phyloP scores from a whole-genome alignment of 1,139 yeast species.

The Fermentozyma sake region DNA sequence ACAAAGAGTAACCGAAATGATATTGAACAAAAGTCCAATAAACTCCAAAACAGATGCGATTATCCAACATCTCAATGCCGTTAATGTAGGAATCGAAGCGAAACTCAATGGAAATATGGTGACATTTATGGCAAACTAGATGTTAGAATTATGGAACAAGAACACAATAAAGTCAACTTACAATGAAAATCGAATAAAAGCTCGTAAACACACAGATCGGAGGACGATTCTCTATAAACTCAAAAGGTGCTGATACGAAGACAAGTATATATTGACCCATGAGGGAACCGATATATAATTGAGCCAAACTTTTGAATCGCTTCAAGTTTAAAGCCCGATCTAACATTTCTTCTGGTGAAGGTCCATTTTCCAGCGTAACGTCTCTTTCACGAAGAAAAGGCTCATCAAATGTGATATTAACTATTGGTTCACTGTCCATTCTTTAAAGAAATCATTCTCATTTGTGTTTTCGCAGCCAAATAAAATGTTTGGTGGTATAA shows the following conservation, averaged over 20 bases:
- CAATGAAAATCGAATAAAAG: slow-evolving; percentile 25
- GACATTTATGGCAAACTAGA: slow-evolving; percentile 22
- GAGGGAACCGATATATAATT: slow-evolving; percentile 26
- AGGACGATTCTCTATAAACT: slow-evolving; percentile 40
- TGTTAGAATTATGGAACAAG: too few species aligned
- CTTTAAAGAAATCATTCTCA: too few species aligned
- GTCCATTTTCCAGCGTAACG: too few species aligned
- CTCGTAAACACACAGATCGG: slow-evolving; percentile 22
- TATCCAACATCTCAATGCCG: slow-evolving; percentile 13
- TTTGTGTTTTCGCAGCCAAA: too few species aligned
- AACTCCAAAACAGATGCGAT: slow-evolving; percentile 16
- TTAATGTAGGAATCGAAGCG: slow-evolving; percentile 16
- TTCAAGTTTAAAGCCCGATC: too few species aligned
- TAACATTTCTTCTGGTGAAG: too few species aligned
- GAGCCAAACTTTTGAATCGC: slow-evolving; percentile 12
- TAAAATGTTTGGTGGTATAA: too few species aligned
- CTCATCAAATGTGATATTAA: too few species aligned
- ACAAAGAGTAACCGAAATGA: slow-evolving; percentile 17
- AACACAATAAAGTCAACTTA: too few species aligned
- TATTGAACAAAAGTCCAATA: slow-evolving; percentile 16
- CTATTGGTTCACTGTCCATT: too few species aligned
- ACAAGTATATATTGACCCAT: slow-evolving; percentile 34
- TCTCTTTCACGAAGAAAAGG: too few species aligned
- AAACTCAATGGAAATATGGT: slow-evolving; percentile 18
- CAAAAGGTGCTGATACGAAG: slow-evolving; percentile 40